Evolutionary conservation across 2,329 filamentous ascomycete genomes (phyloP).

Genomic region (Clarireedia hainanense): DNA sequence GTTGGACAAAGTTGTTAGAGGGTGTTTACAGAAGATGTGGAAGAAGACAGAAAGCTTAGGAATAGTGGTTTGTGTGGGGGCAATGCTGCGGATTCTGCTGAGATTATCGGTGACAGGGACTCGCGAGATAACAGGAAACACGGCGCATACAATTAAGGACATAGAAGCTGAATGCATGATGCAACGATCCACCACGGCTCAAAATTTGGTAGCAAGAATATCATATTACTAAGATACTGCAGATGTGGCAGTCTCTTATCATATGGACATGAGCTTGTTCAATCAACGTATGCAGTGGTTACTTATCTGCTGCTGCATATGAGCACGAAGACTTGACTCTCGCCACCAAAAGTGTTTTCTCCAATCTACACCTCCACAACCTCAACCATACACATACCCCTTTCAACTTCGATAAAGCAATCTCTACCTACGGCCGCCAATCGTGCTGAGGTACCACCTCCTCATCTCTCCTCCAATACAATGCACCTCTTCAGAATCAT

Average conservation of each 20-base stretch:
- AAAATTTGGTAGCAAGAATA: background rate
- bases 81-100: too few relatives aligned
- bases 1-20: too few relatives aligned
- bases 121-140: too few relatives aligned
- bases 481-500: background rate
- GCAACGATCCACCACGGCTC: too few relatives aligned
- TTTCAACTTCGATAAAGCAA: constrained; percentile 3
- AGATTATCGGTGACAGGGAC: too few relatives aligned
- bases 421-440: background rate
- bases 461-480: constrained; percentile 1
- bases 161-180: too few relatives aligned
- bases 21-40: too few relatives aligned
- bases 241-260: background rate
- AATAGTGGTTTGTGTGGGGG: too few relatives aligned
- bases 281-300: background rate
- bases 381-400: background rate
- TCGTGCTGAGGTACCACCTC: constrained; percentile 6
- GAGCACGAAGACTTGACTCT: background rate
- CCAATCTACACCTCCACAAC: background rate
- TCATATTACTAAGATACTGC: constrained; percentile 3
- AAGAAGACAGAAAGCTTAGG: too few relatives aligned
- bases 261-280: background rate
- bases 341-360: background rate
- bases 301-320: background rate
- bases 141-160: too few relatives aligned